Evolutionary conservation across 768 basidiomycete species (phyloP).

Genomic region (Auriculariales sp.): DNA sequence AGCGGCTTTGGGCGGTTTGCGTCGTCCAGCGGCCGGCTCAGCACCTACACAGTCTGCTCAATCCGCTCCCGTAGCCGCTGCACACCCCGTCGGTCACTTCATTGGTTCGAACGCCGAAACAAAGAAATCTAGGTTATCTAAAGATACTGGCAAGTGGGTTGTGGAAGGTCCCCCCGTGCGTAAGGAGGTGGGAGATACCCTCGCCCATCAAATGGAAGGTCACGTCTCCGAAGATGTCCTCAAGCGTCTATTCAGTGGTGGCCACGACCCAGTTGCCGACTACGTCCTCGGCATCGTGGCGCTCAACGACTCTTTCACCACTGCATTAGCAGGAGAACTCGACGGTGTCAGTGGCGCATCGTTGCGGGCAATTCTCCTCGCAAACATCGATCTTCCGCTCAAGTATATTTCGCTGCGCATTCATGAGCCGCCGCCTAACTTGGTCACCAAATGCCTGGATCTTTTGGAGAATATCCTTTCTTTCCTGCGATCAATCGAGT

Average conservation of each 20-base stretch:
- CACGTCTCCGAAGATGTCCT: conserved; percentile 64
- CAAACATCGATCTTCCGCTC: conserved; percentile 80
- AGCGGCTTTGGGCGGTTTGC: conserved; percentile 27
- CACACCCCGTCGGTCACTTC: conserved; percentile 25
- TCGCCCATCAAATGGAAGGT: conserved; percentile 87
- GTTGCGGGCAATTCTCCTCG: conserved; percentile 51
- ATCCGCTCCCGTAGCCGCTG: conserved; percentile 18
- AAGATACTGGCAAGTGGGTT: conserved; percentile 71
- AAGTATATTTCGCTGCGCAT: conserved; percentile 88
- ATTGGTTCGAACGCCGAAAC: conserved; percentile 40
- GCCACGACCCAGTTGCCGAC: conserved; percentile 91
- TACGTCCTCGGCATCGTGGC: conserved; percentile 61
- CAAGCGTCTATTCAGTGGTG: conserved; percentile 77
- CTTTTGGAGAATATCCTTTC: conserved; percentile 64
- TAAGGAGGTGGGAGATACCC: conserved; percentile 72
- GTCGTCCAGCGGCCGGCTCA: conserved; percentile 22
- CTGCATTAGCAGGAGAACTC: conserved; percentile 39
- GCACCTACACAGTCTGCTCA: conserved; percentile 18
- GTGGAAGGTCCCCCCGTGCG: conserved; percentile 74
- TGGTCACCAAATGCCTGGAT: conserved; percentile 79
- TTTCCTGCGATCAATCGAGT: conserved; percentile 56
- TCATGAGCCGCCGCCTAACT: conserved; percentile 82
- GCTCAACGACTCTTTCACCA: conserved; percentile 63
- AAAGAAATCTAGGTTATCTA: conserved; percentile 51
- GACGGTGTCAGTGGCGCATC: conserved; percentile 30